Evolutionary conservation across 345 rosid genomes (phyloP).

Genomic region (Moricandia arvensis): DNA sequence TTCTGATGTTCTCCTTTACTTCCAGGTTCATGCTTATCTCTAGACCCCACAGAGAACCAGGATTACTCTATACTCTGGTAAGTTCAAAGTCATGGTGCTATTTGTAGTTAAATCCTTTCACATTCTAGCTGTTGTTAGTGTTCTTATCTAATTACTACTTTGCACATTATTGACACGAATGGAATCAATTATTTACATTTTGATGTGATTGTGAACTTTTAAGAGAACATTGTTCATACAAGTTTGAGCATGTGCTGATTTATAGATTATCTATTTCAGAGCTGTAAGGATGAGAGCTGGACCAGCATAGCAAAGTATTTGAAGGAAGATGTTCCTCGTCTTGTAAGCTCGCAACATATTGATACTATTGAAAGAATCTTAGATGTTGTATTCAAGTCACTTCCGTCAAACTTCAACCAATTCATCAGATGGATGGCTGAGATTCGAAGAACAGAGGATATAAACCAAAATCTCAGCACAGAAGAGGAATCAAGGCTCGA

Average conservation of each 20-base stretch:
- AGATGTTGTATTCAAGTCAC: slow-evolving; percentile 52
- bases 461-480: slow-evolving; percentile 51
- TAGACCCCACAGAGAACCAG: slow-evolving; percentile 71
- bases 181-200: background rate
- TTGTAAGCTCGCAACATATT: slow-evolving; percentile 58
- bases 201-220: background rate
- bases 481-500: slow-evolving; percentile 75
- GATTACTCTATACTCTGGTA: slow-evolving; percentile 87
- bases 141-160: background rate
- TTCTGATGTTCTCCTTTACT: slow-evolving; percentile 19
- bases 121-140: background rate
- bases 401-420: slow-evolving; percentile 66
- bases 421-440: slow-evolving; percentile 89
- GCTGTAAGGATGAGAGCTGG: slow-evolving; percentile 86
- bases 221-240: background rate
- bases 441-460: slow-evolving; percentile 68
- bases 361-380: slow-evolving; percentile 54
- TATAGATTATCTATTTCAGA: slow-evolving; percentile 42
- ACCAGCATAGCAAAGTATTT: slow-evolving; percentile 62
- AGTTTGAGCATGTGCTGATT: slow-evolving; percentile 15
- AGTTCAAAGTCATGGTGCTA: slow-evolving; percentile 10
- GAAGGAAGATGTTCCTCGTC: slow-evolving; percentile 75
- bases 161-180: background rate
- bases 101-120: background rate
- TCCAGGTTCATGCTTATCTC: slow-evolving; percentile 88